Evolutionary conservation across 305 asterid genomes (phyloP).

Genomic region (Striga hermonthica): DNA sequence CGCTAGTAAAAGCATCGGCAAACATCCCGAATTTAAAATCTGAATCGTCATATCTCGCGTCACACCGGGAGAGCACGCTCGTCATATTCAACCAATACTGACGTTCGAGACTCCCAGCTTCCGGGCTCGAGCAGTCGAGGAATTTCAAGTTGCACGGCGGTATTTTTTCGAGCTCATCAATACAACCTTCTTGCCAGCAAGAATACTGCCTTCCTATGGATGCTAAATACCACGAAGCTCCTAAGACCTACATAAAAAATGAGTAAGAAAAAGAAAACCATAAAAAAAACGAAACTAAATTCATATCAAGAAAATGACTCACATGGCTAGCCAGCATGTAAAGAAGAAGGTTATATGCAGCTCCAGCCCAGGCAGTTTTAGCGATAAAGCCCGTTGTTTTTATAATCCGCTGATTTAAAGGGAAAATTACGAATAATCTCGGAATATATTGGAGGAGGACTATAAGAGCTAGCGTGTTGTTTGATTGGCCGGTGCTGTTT

Average conservation of each 20-base stretch:
- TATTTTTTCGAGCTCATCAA: constrained; percentile 34
- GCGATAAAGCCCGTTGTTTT: constrained; percentile 88
- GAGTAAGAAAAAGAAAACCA: not conserved
- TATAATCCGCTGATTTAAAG: constrained; percentile 69
- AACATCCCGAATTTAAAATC: constrained; percentile 93
- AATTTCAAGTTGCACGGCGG: constrained; percentile 49
- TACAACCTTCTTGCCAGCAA: constrained; percentile 61
- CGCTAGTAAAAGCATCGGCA: constrained; percentile 79
- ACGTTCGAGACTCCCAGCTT: constrained; percentile 31
- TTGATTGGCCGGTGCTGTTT: constrained; percentile 58
- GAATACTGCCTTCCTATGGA: constrained; percentile 80
- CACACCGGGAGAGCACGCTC: constrained; percentile 44
- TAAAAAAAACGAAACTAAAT: not conserved
- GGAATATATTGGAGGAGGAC: constrained; percentile 90
- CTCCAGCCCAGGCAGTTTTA: constrained; percentile 97
- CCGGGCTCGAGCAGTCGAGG: constrained; percentile 50
- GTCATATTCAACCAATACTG: constrained; percentile 56
- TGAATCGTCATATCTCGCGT: constrained; percentile 60
- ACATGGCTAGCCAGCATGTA: constrained; percentile 92
- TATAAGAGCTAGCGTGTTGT: constrained; percentile 83
- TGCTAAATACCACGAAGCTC: constrained; percentile 91
- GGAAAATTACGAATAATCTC: constrained; percentile 69
- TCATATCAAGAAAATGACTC: constrained; percentile 24
- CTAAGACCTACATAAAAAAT: constrained; percentile 49
- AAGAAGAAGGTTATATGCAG: constrained; percentile 90